These are phyloP conservation scores for Phoma sp. DNA, from an alignment of 2,329 filamentous ascomycete genomes.

Conservation along the genomic window DNA sequence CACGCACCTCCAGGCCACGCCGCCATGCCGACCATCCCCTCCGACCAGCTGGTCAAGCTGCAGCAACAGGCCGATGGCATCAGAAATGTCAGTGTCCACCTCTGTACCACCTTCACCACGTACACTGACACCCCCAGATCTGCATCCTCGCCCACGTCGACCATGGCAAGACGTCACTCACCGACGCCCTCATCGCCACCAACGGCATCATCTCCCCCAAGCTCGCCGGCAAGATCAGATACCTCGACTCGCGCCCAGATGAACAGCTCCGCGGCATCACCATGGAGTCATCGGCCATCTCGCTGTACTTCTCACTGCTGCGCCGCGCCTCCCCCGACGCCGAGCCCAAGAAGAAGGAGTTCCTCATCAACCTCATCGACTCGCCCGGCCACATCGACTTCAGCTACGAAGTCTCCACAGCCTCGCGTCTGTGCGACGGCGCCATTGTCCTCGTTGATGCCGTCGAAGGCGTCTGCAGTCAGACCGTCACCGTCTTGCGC, in stretches of 20 bases:
- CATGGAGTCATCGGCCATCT: slow-evolving; percentile 99
- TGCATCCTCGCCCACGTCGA: slow-evolving; percentile 97
- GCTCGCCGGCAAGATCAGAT: slow-evolving; percentile 95
- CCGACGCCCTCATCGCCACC: slow-evolving; percentile 93
- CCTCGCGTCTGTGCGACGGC: slow-evolving; percentile 91
- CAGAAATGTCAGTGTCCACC: slow-evolving; percentile 74
- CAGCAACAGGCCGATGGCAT: slow-evolving; percentile 88
- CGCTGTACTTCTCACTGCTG: slow-evolving; percentile 91
- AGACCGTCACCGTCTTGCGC: slow-evolving; percentile 94
- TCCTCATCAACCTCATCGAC: slow-evolving; percentile 96
- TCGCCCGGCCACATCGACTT: slow-evolving; percentile 99
- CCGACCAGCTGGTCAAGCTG: slow-evolving; percentile 87
- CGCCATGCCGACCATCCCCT: slow-evolving; percentile 85
- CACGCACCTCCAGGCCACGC: background rate
- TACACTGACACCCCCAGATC: slow-evolving; percentile 58
- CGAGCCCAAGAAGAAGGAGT: slow-evolving; percentile 78
- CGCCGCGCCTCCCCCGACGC: slow-evolving; percentile 73
- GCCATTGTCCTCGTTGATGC: slow-evolving; percentile 94
- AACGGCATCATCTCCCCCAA: slow-evolving; percentile 99
- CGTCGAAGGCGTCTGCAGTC: slow-evolving; percentile 96
- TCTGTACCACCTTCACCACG: slow-evolving; percentile 5
- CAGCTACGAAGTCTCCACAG: slow-evolving; percentile 96
- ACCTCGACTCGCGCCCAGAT: slow-evolving; percentile 93
- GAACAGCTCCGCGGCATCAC: slow-evolving; percentile 96
- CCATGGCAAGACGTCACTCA: slow-evolving; percentile 97